Percentiles rank a stretch among this genome's conserved stretches.
Evolutionary conservation across 805 yeast species (phyloP).

Genomic region (Torulaspora franciscae): DNA sequence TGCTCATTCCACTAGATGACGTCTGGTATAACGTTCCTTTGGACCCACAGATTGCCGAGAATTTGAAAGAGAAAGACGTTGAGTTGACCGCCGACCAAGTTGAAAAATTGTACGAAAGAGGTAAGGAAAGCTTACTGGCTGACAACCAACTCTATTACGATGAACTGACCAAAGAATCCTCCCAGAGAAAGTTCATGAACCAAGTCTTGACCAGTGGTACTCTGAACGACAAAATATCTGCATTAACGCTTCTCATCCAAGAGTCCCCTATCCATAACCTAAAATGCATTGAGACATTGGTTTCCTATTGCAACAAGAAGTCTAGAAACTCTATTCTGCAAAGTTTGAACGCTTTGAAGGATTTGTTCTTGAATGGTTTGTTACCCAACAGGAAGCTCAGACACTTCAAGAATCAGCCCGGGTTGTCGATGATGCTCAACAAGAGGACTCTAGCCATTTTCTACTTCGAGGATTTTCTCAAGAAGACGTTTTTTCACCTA

Average conservation of each 20-base stretch:
- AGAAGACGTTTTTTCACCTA: constrained; percentile 67
- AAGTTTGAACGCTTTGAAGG: constrained; percentile 83
- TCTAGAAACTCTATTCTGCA: constrained; percentile 90
- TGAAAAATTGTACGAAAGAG: constrained; percentile 58
- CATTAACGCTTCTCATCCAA: constrained; percentile 85
- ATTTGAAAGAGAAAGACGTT: constrained; percentile 21
- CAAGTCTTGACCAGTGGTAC: constrained; percentile 92
- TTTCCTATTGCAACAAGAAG: constrained; percentile 80
- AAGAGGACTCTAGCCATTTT: constrained; percentile 61
- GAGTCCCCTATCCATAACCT: constrained; percentile 91
- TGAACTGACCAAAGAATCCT: constrained; percentile 67
- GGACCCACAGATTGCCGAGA: constrained; percentile 29
- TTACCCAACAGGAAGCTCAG: constrained; percentile 80
- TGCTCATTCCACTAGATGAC: constrained; percentile 54
- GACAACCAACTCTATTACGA: constrained; percentile 70
- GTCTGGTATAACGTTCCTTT: constrained; percentile 73
- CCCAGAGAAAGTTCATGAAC: constrained; percentile 81
- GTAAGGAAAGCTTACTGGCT: constrained; percentile 55
- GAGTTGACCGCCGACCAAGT: constrained; percentile 47
- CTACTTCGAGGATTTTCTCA: constrained; percentile 87
- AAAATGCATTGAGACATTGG: constrained; percentile 73
- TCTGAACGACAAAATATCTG: constrained; percentile 88
- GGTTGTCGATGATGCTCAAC: constrained; percentile 42
- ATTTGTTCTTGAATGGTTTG: constrained; percentile 76
- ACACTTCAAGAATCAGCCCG: constrained; percentile 72